These are phyloP conservation scores for Russula dissimulans DNA, from an alignment of 768 basidiomycete species.

Conservation along the genomic window DNA sequence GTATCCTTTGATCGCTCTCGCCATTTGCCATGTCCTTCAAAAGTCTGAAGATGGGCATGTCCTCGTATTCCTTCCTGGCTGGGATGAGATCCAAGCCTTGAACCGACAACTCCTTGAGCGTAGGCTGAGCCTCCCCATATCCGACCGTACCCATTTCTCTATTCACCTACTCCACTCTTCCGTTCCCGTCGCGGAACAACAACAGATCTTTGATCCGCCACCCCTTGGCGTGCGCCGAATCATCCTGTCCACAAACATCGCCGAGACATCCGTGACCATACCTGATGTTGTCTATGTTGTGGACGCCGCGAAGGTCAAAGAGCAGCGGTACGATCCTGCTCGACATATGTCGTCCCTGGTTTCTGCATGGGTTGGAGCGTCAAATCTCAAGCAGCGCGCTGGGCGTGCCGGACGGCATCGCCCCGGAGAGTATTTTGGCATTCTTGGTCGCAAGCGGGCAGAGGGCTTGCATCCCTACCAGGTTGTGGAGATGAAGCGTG, in stretches of 20 bases:
- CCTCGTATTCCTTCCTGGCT: conserved; percentile 86
- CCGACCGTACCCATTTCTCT: conserved; percentile 44
- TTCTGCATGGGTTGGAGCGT: conserved; percentile 84
- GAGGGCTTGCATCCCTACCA: conserved; percentile 64
- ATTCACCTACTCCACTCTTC: conserved; percentile 85
- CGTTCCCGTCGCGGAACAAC: conserved; percentile 82
- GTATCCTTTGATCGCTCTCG: conserved; percentile 68
- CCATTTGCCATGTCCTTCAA: conserved; percentile 67
- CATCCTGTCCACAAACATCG: conserved; percentile 91
- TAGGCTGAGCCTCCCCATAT: conserved; percentile 51
- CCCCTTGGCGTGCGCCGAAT: conserved; percentile 69
- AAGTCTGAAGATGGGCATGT: conserved; percentile 76
- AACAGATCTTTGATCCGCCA: conserved; percentile 81
- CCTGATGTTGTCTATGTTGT: conserved; percentile 93
- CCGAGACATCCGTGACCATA: conserved; percentile 92
- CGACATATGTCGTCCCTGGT: conserved; percentile 83
- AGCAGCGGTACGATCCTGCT: conserved; percentile 81
- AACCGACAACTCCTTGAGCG: conserved; percentile 49
- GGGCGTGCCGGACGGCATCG: conserved; percentile 90
- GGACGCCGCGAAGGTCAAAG: conserved; percentile 82
- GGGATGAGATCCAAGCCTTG: conserved; percentile 79
- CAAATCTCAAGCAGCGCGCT: conserved; percentile 85
- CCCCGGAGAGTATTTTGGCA: conserved; percentile 83
- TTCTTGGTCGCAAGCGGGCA: conserved; percentile 58
- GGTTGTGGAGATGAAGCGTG: conserved; percentile 91